A percentile compares a stretch with the other conserved stretches of the same genome.
These are phyloP conservation scores for Leccinum variicolor DNA, from an alignment of 768 basidiomycete species.

Conservation along the genomic window DNA sequence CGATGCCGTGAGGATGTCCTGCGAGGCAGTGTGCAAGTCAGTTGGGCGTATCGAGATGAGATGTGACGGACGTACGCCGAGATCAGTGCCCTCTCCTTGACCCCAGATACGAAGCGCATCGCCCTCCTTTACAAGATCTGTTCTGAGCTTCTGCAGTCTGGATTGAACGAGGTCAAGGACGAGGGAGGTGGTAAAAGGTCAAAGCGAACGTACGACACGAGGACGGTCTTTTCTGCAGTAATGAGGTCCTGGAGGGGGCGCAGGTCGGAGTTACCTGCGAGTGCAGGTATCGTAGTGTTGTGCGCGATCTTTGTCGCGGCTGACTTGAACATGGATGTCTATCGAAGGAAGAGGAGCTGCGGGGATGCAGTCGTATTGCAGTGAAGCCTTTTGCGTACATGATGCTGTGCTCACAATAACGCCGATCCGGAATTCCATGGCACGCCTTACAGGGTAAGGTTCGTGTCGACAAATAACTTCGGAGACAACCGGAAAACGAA, in stretches of 20 bases:
- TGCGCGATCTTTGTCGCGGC: slow-evolving; percentile 85
- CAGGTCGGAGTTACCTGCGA: slow-evolving; percentile 73
- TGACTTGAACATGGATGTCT: slow-evolving; percentile 62
- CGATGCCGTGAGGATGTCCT: slow-evolving; percentile 78
- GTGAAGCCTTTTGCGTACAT: too few relatives aligned
- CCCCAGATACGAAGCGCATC: slow-evolving; percentile 76
- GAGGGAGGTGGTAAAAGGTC: not conserved
- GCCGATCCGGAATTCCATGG: too few relatives aligned
- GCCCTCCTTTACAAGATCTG: slow-evolving; percentile 63
- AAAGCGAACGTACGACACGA: slow-evolving; percentile 56
- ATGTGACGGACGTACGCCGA: slow-evolving; percentile 49
- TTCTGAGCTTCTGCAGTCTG: slow-evolving; percentile 64
- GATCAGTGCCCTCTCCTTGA: slow-evolving; percentile 76
- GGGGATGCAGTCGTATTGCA: too few relatives aligned
- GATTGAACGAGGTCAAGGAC: not conserved
- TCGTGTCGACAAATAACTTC: too few relatives aligned
- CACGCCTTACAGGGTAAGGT: too few relatives aligned
- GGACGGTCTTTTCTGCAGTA: slow-evolving; percentile 79
- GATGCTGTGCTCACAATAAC: too few relatives aligned
- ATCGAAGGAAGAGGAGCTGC: not conserved
- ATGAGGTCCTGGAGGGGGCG: slow-evolving; percentile 86
- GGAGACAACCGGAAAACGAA: too few relatives aligned
- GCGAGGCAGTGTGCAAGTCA: not conserved
- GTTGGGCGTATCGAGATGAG: not conserved
- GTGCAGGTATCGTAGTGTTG: slow-evolving; percentile 74